A percentile compares a stretch with the other conserved stretches of the same genome.
Conservation (phyloP, 768 basidiomycete genomes). For the Hygrophorus pudorinus region DNA sequence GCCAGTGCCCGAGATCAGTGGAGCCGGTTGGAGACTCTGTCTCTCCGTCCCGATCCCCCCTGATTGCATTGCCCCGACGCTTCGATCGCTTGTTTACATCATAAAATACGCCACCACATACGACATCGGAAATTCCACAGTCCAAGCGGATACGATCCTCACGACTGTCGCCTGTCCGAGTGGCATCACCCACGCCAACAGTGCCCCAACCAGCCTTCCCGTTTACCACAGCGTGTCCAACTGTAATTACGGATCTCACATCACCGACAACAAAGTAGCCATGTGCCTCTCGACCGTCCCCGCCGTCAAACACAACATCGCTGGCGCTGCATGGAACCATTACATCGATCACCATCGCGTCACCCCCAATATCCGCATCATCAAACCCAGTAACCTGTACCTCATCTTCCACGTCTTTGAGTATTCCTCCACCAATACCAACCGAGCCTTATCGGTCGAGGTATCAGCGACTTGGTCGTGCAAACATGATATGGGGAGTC, state of each 20-base stretch:
- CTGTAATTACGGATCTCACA: constrained; percentile 9
- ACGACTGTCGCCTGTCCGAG: constrained; percentile 1
- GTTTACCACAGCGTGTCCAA: constrained; percentile 2
- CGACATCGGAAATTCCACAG: constrained; percentile 13
- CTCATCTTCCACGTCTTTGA: constrained; percentile 14
- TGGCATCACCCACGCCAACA: constrained; percentile 1
- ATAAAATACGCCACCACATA: constrained; percentile 15
- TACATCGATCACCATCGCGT: constrained; percentile 12
- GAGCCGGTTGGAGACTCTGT: constrained; percentile 10
- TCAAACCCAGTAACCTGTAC: constrained; percentile 10
- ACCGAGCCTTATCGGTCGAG: constrained; percentile 11
- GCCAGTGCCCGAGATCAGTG: constrained; percentile 7
- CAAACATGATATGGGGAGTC: too few relatives aligned
- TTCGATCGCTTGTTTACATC: constrained; percentile 11
- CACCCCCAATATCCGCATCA: constrained; percentile 12
- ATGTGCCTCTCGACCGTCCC: constrained; percentile 11
- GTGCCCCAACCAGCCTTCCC: constrained; percentile 1
- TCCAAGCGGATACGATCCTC: constrained; percentile 15
- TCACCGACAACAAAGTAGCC: constrained; percentile 9
- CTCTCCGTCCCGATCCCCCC: constrained; percentile 7
- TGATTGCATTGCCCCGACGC: constrained; percentile 10
- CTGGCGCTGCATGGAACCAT: constrained; percentile 14
- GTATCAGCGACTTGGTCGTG: constrained; percentile 12
- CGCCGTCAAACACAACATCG: constrained; percentile 13
- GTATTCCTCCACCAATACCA: constrained; percentile 7